Evolutionary conservation across 2,329 filamentous ascomycete species (phyloP).

Genomic region (Cladophialophora bantiana): DNA sequence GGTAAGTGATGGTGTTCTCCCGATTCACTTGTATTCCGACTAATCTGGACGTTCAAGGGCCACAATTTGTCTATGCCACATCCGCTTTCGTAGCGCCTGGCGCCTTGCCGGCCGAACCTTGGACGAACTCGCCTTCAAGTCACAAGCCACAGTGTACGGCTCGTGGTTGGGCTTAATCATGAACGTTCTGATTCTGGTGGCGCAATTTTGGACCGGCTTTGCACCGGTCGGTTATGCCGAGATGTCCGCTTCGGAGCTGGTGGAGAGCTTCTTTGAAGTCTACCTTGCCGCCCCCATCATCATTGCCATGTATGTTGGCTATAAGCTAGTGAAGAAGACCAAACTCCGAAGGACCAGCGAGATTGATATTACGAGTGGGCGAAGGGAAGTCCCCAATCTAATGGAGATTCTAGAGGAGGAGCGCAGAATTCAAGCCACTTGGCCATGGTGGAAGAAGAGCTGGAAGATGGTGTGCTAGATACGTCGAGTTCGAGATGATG

Average conservation of each 20-base stretch:
- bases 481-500: neutral
- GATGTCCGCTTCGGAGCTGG: conserved; percentile 38
- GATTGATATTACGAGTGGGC: conserved; percentile 86
- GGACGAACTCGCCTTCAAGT: conserved; percentile 69
- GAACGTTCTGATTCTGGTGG: conserved; percentile 61
- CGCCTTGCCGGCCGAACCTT: conserved; percentile 62
- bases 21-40: neutral
- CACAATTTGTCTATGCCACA: conserved; percentile 70
- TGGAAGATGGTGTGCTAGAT: conserved; percentile 75
- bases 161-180: conserved; percentile 68
- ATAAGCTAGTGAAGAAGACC: conserved; percentile 78
- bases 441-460: conserved; percentile 77
- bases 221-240: conserved; percentile 40
- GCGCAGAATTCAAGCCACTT: conserved; percentile 71
- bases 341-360: conserved; percentile 71
- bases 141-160: conserved; percentile 66
- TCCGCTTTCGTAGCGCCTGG: conserved; percentile 71
- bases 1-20: conserved; percentile 62
- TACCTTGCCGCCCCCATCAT: conserved; percentile 45
- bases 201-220: conserved; percentile 54
- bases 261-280: conserved; percentile 42
- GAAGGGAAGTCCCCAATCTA: conserved; percentile 78
- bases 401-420: conserved; percentile 81
- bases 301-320: conserved; percentile 66
- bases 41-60: conserved; percentile 51